Evolutionary conservation across 768 basidiomycete genomes (phyloP), one percentile per base, ranked within the genome.

Genomic region (Lanmaoa rubissima): DNA sequence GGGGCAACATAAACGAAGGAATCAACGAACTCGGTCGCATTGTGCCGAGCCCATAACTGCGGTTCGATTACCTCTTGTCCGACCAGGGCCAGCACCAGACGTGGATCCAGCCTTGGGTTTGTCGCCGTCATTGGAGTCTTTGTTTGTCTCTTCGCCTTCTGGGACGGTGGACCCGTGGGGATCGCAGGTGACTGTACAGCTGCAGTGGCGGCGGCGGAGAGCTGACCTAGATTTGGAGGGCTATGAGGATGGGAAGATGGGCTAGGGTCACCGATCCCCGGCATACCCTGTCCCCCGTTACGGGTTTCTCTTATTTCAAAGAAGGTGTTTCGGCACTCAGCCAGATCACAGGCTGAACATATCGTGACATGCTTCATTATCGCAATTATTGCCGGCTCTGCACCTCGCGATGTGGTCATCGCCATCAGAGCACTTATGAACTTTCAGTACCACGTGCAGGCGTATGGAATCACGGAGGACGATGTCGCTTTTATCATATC

Each of bases 1-100:
- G 96, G 46, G 94, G 94, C 17, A 94, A 94, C 63, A 98, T 99
- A 75, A 97, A 96, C 73, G 90, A 95, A 60, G 95, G 95, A 0
- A 97, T 99, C 76, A 93, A 90, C 66, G 89, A 91, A 64, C 86
- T 98, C 16, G 88, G 90, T 0, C 83, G 87, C 0, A 90, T 95
- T 62, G 87, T 98, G 11, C 95, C 95, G 4, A 90, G 0, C 85
- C 86, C 81, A 88, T 86, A 1, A 82, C 76, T 10, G 86, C 79
- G 41, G 75, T 79, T 36, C 84, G 76, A n/a, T 77, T 78, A 4
- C 82, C 78, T n/a, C 84, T 74, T 9, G 74, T 68, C 26, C 82
- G 74, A 5, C 78, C 76, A 10, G 73, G 69, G 13, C 70, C 68
- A 14, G 69, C 45, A 9, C 70, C 51, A 6, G 73, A 53, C 7